Evolutionary conservation across 2,329 filamentous ascomycete genomes (phyloP).

Genomic region (Colletotrichum tamarilloi): DNA sequence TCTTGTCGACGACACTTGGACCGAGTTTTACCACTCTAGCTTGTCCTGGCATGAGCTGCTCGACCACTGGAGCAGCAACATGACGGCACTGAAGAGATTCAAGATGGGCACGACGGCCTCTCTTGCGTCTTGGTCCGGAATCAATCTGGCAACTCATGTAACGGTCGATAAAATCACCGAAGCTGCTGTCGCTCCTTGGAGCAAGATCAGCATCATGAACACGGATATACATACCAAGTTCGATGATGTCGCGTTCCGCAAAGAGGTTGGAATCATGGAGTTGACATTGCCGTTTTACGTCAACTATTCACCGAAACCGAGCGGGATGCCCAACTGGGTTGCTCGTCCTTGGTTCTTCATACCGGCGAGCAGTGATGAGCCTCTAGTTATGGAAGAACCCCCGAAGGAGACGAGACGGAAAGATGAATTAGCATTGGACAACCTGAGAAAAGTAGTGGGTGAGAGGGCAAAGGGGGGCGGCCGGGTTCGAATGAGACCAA

Average conservation of each 20-base stretch:
- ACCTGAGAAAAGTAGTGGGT: background rate
- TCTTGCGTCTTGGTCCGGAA: background rate
- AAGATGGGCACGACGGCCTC: background rate
- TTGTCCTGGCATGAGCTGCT: background rate
- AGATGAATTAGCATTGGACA: background rate
- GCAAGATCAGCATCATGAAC: background rate
- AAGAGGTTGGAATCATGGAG: background rate
- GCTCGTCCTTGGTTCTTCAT: slow-evolving; percentile 6
- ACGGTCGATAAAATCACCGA: background rate
- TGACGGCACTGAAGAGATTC: background rate
- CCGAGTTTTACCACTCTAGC: background rate
- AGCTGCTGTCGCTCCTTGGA: background rate
- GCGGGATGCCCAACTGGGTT: background rate
- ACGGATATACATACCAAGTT: background rate
- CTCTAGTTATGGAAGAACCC: background rate
- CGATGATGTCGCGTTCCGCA: background rate
- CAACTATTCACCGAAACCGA: slow-evolving; percentile 1
- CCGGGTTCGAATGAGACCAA: background rate
- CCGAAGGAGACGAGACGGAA: background rate
- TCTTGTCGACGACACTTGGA: background rate
- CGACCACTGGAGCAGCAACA: background rate
- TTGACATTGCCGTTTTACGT: slow-evolving; percentile 13
- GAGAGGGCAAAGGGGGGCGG: background rate
- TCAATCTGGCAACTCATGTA: background rate
- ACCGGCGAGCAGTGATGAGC: background rate